Conservation (phyloP, 2,329 filamentous ascomycete genomes). For the Fusarium sp. region DNA sequence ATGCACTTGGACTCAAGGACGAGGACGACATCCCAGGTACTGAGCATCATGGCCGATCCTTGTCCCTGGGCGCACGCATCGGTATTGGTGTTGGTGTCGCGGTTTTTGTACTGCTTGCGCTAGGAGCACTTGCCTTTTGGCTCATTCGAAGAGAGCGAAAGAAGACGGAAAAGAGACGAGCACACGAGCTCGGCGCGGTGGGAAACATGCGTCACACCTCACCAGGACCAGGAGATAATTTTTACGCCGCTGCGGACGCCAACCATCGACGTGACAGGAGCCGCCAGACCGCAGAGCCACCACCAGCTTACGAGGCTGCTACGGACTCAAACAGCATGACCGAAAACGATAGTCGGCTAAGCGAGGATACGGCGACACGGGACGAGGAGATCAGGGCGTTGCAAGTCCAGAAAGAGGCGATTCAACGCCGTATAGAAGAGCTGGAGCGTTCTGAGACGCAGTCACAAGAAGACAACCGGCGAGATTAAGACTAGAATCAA, state of each 20-base stretch:
- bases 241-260: conserved; percentile 25
- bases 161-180: conserved; percentile 26
- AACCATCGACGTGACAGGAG: conserved; percentile 23
- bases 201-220: conserved; percentile 25
- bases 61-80: conserved; percentile 47
- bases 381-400: conserved; percentile 47
- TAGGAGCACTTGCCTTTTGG: conserved; percentile 41
- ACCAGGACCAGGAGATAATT: conserved; percentile 18
- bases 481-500: conserved; percentile 1
- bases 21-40: conserved; percentile 44
- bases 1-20: conserved; percentile 47
- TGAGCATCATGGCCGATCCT: conserved; percentile 13
- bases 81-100: conserved; percentile 50
- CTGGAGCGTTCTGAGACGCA: conserved; percentile 43
- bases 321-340: conserved; percentile 36
- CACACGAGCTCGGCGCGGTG: conserved; percentile 40
- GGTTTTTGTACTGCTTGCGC: conserved; percentile 43
- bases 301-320: conserved; percentile 46
- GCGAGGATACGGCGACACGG: conserved; percentile 33
- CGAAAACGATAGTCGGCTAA: conserved; percentile 38
- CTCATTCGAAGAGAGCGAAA: conserved; percentile 40
- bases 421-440: conserved; percentile 50
- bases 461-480: conserved; percentile 13
- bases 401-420: conserved; percentile 48
- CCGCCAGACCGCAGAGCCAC: conserved; percentile 39